Conservation (phyloP, 2,329 filamentous ascomycete genomes). For the Fusarium mundagurra region DNA sequence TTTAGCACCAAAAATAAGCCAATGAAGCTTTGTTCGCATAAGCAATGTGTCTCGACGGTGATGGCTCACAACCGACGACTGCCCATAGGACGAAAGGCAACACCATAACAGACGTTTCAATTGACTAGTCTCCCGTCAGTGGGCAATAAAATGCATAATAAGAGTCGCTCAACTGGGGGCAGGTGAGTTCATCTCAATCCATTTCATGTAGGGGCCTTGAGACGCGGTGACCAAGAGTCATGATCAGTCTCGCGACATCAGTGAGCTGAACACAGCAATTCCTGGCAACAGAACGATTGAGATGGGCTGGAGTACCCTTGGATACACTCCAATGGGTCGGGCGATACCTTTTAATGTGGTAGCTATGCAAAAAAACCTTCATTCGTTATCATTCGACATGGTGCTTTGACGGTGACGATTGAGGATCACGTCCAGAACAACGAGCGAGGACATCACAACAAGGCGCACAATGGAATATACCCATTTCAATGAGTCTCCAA, state of each 20-base stretch:
- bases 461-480: fast-evolving
- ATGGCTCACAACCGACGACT: not conserved
- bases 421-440: not conserved
- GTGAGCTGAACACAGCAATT: not conserved
- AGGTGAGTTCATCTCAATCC: no score
- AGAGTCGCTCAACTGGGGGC: no score
- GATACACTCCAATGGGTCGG: fast-evolving
- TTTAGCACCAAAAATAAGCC: no score
- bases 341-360: fast-evolving
- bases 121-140: fast-evolving
- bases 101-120: no score
- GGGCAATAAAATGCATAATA: fast-evolving
- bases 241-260: not conserved
- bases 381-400: not conserved
- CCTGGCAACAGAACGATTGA: not conserved
- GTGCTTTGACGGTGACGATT: not conserved
- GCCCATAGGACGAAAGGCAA: not conserved
- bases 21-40: no score
- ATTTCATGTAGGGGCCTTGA: no score
- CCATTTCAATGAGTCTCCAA: fast-evolving
- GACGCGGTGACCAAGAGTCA: no score
- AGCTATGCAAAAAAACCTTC: not conserved
- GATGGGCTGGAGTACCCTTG: fast-evolving
- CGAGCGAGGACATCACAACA: not conserved
- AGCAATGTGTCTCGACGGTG: not conserved